phyloP scores from a whole-genome alignment of 2,329 filamentous ascomycete species.

The Fusarium continuum region DNA sequence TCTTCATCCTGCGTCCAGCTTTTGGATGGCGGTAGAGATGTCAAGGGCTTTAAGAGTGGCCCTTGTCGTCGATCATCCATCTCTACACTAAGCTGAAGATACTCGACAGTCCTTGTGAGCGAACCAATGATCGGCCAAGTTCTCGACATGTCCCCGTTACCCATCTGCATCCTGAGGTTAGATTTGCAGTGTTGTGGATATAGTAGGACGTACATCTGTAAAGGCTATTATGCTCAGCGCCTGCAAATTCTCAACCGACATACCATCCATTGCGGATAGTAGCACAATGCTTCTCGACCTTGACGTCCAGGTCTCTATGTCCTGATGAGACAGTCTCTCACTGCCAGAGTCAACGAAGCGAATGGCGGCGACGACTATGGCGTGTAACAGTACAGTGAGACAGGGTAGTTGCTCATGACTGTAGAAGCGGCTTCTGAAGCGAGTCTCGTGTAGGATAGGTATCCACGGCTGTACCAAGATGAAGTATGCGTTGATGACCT shows the following conservation, averaged over 20 bases:
- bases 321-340: background rate
- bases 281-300: slow-evolving; percentile 33
- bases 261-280: slow-evolving; percentile 33
- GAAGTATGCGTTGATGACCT: slow-evolving; percentile 36
- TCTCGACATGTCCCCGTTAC: slow-evolving; percentile 38
- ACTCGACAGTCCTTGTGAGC: slow-evolving; percentile 45
- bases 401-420: slow-evolving; percentile 29
- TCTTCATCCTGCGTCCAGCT: slow-evolving; percentile 48
- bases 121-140: slow-evolving; percentile 47
- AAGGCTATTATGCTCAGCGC: slow-evolving; percentile 38
- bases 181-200: accelerated
- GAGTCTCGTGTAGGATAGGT: slow-evolving; percentile 34
- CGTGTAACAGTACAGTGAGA: slow-evolving; percentile 24
- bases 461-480: slow-evolving; percentile 37
- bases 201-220: slow-evolving; percentile 19
- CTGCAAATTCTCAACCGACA: slow-evolving; percentile 38
- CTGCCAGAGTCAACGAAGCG: slow-evolving; percentile 21
- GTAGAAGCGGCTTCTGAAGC: slow-evolving; percentile 32
- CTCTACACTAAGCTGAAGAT: slow-evolving; percentile 45
- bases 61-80: slow-evolving; percentile 24
- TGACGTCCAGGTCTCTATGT: slow-evolving; percentile 20
- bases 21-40: slow-evolving; percentile 27
- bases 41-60: background rate
- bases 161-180: slow-evolving; percentile 32
- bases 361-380: slow-evolving; percentile 35